phyloP scores from a whole-genome alignment of 192 early-diverging fungal species.

The Gigaspora rosea region DNA sequence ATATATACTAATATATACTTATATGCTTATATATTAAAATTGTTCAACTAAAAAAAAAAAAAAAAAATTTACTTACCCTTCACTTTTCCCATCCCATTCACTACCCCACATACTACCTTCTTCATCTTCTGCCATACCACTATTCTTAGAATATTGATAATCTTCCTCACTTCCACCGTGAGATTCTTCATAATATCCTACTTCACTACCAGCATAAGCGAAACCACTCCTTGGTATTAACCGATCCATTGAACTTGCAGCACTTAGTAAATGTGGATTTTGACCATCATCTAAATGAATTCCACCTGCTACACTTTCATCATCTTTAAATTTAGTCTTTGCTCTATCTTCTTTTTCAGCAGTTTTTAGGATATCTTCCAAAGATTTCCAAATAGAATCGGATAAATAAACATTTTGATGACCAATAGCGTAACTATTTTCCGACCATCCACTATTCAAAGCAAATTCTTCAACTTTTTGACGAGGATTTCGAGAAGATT shows the following conservation, averaged over 20 bases:
- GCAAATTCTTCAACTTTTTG: conserved; percentile 45
- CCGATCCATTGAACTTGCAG: conserved; percentile 28
- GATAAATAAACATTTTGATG: conserved; percentile 61
- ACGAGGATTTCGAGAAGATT: conserved; percentile 29
- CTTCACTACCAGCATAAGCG: neutral
- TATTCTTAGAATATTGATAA: conserved; percentile 26
- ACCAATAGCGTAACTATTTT: conserved; percentile 54
- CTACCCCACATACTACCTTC: conserved; percentile 47
- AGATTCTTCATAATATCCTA: conserved; percentile 37
- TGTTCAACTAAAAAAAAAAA: neutral
- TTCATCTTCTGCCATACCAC: conserved; percentile 18
- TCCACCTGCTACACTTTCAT: conserved; percentile 41
- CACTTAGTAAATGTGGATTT: conserved; percentile 39
- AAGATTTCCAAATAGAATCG: conserved; percentile 42
- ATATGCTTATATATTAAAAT: neutral
- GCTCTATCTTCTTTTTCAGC: conserved; percentile 61
- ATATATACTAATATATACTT: too few relatives aligned
- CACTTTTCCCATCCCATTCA: conserved; percentile 47
- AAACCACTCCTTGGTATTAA: conserved; percentile 2
- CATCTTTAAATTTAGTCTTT: conserved; percentile 45
- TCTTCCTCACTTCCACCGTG: conserved; percentile 45
- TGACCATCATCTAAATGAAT: conserved; percentile 37
- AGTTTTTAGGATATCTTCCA: conserved; percentile 66
- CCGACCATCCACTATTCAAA: conserved; percentile 49
- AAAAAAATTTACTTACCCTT: conserved; percentile 38